These are phyloP conservation scores for Aspergillus affinis DNA, from an alignment of 495 filamentous ascomycete species.

Conservation along the genomic window DNA sequence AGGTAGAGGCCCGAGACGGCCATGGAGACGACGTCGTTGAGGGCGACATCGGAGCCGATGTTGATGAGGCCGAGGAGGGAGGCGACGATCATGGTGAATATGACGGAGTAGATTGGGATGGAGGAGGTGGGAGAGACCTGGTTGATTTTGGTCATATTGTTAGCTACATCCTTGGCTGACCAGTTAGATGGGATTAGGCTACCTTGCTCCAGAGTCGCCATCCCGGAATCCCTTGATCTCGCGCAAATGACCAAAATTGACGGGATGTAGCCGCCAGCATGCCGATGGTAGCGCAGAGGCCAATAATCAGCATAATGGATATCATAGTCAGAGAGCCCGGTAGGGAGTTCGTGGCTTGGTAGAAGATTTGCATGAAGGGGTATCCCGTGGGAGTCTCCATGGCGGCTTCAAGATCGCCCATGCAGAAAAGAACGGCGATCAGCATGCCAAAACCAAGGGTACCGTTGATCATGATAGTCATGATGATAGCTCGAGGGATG, in stretches of 20 bases:
- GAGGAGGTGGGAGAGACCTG: constrained; percentile 33
- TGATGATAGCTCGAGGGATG: constrained; percentile 47
- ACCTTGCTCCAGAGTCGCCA: constrained; percentile 44
- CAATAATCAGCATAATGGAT: constrained; percentile 43
- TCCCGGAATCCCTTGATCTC: constrained; percentile 53
- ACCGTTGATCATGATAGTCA: constrained; percentile 48
- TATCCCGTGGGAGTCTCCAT: constrained; percentile 39
- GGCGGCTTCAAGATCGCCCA: constrained; percentile 40
- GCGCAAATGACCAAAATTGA: constrained; percentile 55
- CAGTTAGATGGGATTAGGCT: constrained; percentile 7
- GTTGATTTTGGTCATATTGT: neutral
- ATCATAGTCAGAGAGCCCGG: constrained; percentile 45
- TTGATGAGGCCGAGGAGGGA: constrained; percentile 45
- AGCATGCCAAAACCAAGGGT: constrained; percentile 50
- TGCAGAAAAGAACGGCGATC: constrained; percentile 48
- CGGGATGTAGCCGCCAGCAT: constrained; percentile 52
- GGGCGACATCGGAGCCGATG: constrained; percentile 46
- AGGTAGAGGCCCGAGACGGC: constrained; percentile 42
- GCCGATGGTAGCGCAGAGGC: constrained; percentile 40
- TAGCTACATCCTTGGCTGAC: neutral
- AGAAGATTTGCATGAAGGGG: constrained; percentile 54
- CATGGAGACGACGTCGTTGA: constrained; percentile 47
- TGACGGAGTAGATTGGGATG: constrained; percentile 41
- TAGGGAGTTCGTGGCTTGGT: constrained; percentile 36
- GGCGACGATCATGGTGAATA: constrained; percentile 33